A percentile compares a stretch with the other conserved stretches of the same genome.
These are phyloP conservation scores for Nannizzia gypsea DNA, from an alignment of 2,329 filamentous ascomycete genomes.

Conservation along the genomic window DNA sequence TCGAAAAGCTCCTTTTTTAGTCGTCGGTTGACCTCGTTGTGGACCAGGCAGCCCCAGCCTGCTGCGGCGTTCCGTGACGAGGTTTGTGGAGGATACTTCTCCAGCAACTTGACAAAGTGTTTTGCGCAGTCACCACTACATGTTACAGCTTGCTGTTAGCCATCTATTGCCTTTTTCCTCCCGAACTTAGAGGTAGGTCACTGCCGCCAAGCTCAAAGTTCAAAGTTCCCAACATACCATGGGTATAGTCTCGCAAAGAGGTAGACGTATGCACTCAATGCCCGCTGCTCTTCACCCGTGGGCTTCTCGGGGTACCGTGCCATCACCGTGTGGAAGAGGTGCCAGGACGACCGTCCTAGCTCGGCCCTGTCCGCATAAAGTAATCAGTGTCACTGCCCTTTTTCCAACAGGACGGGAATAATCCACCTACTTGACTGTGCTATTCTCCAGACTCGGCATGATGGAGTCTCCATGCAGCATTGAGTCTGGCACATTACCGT, in stretches of 20 bases:
- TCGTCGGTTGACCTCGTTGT: slow-evolving; percentile 54
- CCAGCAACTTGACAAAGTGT: slow-evolving; percentile 50
- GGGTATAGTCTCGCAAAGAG: slow-evolving; percentile 55
- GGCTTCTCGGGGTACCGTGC: slow-evolving; percentile 54
- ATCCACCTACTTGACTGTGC: slow-evolving; percentile 34
- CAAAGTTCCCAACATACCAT: slow-evolving; percentile 33
- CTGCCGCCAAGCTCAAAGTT: not conserved
- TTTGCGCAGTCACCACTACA: slow-evolving; percentile 51
- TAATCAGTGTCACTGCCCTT: too few species aligned
- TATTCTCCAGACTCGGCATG: slow-evolving; percentile 39
- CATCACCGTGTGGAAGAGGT: slow-evolving; percentile 55
- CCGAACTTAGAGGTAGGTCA: too few species aligned
- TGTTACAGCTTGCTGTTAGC: too few species aligned
- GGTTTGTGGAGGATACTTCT: slow-evolving; percentile 53
- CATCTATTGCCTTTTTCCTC: too few species aligned
- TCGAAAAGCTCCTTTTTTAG: slow-evolving; percentile 51
- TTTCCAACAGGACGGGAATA: too few species aligned
- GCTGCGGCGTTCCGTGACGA: slow-evolving; percentile 50
- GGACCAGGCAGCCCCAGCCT: slow-evolving; percentile 55
- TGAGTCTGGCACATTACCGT: slow-evolving; percentile 20
- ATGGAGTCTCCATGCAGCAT: slow-evolving; percentile 34
- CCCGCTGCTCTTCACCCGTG: slow-evolving; percentile 47
- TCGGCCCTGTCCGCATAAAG: slow-evolving; percentile 40
- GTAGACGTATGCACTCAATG: slow-evolving; percentile 49
- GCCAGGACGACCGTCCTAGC: slow-evolving; percentile 54